Conservation (phyloP, 2,329 filamentous ascomycete species). For the Colletotrichum sp. region DNA sequence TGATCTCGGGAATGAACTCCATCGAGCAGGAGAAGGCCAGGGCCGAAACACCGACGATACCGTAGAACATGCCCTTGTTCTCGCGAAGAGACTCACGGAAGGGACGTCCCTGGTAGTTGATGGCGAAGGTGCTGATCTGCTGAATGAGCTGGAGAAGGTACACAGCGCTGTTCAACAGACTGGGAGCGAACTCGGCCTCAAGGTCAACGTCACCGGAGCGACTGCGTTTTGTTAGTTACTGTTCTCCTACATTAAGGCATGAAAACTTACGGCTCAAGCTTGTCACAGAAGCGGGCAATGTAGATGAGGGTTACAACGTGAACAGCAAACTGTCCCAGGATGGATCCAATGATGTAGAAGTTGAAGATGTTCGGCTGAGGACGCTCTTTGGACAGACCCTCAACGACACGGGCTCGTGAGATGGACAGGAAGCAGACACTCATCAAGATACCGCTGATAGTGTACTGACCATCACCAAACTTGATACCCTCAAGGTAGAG, state of each 20-base stretch:
- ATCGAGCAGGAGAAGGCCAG: constrained; percentile 95
- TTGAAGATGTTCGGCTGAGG: constrained; percentile 99
- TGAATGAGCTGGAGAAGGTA: constrained; percentile 98
- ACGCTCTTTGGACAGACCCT: constrained; percentile 93
- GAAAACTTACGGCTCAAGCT: constrained; percentile 77
- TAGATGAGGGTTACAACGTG: constrained; percentile 96
- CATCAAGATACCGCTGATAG: constrained; percentile 99
- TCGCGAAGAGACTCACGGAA: constrained; percentile 96
- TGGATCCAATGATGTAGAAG: constrained; percentile 96
- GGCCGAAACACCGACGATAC: constrained; percentile 85
- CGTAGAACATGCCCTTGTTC: constrained; percentile 98
- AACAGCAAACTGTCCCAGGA: constrained; percentile 95
- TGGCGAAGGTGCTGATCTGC: constrained; percentile 97
- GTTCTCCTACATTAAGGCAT: neutral
- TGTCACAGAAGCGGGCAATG: constrained; percentile 86
- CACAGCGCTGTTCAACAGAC: constrained; percentile 93
- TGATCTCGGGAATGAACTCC: constrained; percentile 94
- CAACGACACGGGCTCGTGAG: constrained; percentile 94
- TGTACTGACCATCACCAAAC: constrained; percentile 97
- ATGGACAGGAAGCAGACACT: constrained; percentile 99
- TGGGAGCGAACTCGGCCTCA: constrained; percentile 92
- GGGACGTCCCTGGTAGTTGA: constrained; percentile 98
- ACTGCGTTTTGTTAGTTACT: constrained; percentile 37
- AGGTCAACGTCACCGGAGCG: constrained; percentile 74
- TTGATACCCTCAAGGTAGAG: constrained; percentile 98